These are phyloP conservation scores for Gracilaria vermiculophylla DNA, from an alignment of 23 red algal genomes.

Conservation along the genomic window DNA sequence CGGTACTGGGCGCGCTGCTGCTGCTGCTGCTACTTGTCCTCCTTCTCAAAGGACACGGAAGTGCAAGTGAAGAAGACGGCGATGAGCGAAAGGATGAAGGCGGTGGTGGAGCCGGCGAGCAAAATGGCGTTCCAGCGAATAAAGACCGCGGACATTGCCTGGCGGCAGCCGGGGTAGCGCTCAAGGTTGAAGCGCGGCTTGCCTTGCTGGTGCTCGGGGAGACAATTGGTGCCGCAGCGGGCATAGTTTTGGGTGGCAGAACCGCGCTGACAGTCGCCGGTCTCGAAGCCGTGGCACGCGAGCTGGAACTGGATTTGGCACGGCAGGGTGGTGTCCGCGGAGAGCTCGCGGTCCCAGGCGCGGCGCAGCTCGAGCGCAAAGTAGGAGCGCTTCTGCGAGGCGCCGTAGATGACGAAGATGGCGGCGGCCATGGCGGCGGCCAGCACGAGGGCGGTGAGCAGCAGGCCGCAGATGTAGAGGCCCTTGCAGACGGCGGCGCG, in stretches of 20 bases:
- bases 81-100: conserved; percentile 42
- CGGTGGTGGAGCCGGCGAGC: conserved; percentile 33
- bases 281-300: conserved; percentile 50
- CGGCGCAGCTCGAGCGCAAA: conserved; percentile 21
- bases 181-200: conserved; percentile 41
- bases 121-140: conserved; percentile 62
- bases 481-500: conserved; percentile 17
- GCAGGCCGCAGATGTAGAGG: conserved; percentile 12
- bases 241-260: conserved; percentile 44
- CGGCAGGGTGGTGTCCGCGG: conserved; percentile 17
- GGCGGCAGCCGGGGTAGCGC: conserved; percentile 36
- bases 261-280: conserved; percentile 36
- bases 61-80: conserved; percentile 50
- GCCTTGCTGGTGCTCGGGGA: conserved; percentile 8
- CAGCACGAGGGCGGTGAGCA: conserved; percentile 10
- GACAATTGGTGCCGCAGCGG: conserved; percentile 52
- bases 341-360: conserved; percentile 23
- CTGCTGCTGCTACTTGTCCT: conserved; percentile 24
- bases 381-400: background rate
- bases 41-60: conserved; percentile 45
- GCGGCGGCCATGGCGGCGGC: conserved; percentile 33
- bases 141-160: conserved; percentile 32
- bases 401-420: conserved; percentile 59
- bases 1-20: too few species aligned
- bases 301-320: conserved; percentile 55